A percentile compares a stretch with the other conserved stretches of the same genome.
Evolutionary conservation across 2,329 filamentous ascomycete species (phyloP).

Genomic region (Talaromyces funiculosus): DNA sequence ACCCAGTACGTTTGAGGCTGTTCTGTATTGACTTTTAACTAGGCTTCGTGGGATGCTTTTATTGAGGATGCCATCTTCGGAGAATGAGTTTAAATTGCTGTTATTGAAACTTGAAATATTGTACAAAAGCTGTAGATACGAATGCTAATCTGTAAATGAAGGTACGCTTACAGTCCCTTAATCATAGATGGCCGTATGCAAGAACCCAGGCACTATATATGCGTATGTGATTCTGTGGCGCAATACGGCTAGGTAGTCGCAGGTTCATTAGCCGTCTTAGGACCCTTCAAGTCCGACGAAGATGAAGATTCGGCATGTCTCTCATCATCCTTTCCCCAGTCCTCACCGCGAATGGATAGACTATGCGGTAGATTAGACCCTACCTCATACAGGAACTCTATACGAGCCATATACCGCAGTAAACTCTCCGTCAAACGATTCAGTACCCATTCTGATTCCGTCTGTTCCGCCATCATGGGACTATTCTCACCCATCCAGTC

Average conservation of each 20-base stretch:
- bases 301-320: background rate
- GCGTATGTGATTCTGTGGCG: background rate
- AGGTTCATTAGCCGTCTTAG: background rate
- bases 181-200: background rate
- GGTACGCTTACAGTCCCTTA: background rate
- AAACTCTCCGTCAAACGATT: constrained; percentile 62
- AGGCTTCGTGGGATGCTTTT: constrained; percentile 13
- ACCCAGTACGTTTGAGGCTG: background rate
- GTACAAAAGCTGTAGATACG: background rate
- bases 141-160: background rate
- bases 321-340: background rate
- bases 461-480: constrained; percentile 58
- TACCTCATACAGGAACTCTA: background rate
- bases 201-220: background rate
- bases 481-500: constrained; percentile 67
- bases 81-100: background rate
- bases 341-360: background rate
- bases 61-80: constrained; percentile 10
- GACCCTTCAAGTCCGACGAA: background rate
- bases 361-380: background rate
- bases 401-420: constrained; percentile 37
- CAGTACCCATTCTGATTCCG: constrained; percentile 63
- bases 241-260: background rate
- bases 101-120: background rate
- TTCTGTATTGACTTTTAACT: background rate